Conservation (phyloP, 2,329 filamentous ascomycete species). For the Myriosclerotinia duriaeana region DNA sequence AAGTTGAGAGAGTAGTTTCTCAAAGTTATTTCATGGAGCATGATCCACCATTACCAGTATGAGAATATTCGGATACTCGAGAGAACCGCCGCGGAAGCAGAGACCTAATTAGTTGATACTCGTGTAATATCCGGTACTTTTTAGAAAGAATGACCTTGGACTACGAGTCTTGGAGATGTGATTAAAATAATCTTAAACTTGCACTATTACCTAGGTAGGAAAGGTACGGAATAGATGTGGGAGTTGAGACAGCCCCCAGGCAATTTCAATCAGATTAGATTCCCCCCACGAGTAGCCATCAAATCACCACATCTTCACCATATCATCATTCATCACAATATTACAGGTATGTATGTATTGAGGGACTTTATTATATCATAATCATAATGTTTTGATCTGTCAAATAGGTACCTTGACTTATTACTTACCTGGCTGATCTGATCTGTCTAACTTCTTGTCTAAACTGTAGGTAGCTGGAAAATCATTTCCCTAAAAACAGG, state of each 20-base stretch:
- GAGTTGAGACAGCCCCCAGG: slow-evolving; percentile 11
- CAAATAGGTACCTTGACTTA: too few species aligned
- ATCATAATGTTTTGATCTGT: not conserved
- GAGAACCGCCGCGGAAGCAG: too few species aligned
- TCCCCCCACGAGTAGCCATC: not conserved
- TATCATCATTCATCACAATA: not conserved
- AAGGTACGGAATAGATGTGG: not conserved
- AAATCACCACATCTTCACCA: slow-evolving; percentile 1
- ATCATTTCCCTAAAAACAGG: slow-evolving; percentile 3
- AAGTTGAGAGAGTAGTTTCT: not conserved
- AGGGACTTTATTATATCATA: not conserved
- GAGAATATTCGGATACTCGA: not conserved
- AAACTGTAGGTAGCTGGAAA: slow-evolving; percentile 12
- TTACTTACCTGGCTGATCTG: not conserved
- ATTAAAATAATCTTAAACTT: slow-evolving; percentile 1
- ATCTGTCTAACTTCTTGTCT: too few species aligned
- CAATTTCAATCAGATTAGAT: slow-evolving; percentile 21
- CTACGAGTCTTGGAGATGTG: not conserved
- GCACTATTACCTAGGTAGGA: not conserved
- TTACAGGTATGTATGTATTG: not conserved
- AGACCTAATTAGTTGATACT: not conserved
- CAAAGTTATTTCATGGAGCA: not conserved
- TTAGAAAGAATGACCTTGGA: too few species aligned
- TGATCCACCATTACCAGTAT: not conserved
- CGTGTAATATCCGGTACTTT: not conserved